Percentiles rank a stretch among this genome's conserved stretches.
phyloP scores from a whole-genome alignment of 257 asterid genomes.

The Lycium ferocissimum region DNA sequence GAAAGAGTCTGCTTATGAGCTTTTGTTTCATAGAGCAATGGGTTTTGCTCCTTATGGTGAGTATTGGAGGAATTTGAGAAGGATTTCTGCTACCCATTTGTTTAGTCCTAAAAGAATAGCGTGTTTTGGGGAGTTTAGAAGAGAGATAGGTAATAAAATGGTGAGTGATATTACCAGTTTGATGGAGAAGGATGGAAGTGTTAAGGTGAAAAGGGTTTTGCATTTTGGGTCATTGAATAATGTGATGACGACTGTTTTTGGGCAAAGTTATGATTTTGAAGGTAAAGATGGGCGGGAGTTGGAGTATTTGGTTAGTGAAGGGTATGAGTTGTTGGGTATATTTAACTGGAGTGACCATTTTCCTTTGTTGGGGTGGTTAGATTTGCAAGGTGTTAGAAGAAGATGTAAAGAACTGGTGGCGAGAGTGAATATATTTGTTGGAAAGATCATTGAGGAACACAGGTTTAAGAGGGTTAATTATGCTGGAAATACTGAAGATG shows the following conservation, averaged over 20 bases:
- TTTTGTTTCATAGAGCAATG: slow-evolving; percentile 80
- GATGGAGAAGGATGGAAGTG: slow-evolving; percentile 46
- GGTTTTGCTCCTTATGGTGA: slow-evolving; percentile 89
- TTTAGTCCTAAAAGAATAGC: slow-evolving; percentile 65
- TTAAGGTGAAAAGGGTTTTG: slow-evolving; percentile 52
- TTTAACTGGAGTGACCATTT: slow-evolving; percentile 90
- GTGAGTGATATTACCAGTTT: slow-evolving; percentile 41
- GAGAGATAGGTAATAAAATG: slow-evolving; percentile 57
- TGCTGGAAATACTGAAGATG: slow-evolving; percentile 26
- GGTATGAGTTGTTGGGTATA: slow-evolving; percentile 66
- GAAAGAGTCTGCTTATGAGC: slow-evolving; percentile 72
- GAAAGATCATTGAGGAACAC: slow-evolving; percentile 66
- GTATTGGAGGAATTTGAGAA: slow-evolving; percentile 74
- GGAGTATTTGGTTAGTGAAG: slow-evolving; percentile 68
- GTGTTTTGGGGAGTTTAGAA: slow-evolving; percentile 46
- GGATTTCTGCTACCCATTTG: slow-evolving; percentile 69
- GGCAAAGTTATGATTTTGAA: slow-evolving; percentile 54
- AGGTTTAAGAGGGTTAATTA: slow-evolving; percentile 42
- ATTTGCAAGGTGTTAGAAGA: slow-evolving; percentile 70
- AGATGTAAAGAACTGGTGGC: slow-evolving; percentile 58
- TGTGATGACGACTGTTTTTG: slow-evolving; percentile 83
- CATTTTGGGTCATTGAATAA: slow-evolving; percentile 69
- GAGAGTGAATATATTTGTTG: slow-evolving; percentile 62
- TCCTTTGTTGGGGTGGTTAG: slow-evolving; percentile 69
- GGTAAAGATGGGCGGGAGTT: slow-evolving; percentile 42